These are phyloP conservation scores for Mucuna pruriens DNA, from an alignment of 306 rosid species.

Conservation along the genomic window DNA sequence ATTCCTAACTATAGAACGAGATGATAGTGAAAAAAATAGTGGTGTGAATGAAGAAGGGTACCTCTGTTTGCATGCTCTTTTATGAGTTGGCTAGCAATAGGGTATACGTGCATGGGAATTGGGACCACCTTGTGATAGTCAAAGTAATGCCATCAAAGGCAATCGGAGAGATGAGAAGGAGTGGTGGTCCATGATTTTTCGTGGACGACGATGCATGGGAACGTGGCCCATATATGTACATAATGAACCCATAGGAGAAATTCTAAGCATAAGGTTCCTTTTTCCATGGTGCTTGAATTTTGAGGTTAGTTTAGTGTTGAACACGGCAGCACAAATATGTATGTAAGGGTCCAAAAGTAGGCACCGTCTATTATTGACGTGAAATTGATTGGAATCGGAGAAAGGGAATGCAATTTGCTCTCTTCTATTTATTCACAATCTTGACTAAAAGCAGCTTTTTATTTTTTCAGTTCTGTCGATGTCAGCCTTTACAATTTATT, in stretches of 20 bases:
- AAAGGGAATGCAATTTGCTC: slow-evolving; percentile 43
- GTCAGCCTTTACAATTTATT: neutral
- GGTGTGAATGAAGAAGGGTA: slow-evolving; percentile 38
- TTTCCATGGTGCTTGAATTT: slow-evolving; percentile 51
- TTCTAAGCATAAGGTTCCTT: slow-evolving; percentile 38
- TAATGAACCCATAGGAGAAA: slow-evolving; percentile 25
- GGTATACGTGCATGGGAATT: slow-evolving; percentile 57
- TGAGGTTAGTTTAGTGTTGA: slow-evolving; percentile 58
- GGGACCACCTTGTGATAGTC: slow-evolving; percentile 28
- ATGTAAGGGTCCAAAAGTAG: slow-evolving; percentile 76
- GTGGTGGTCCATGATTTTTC: slow-evolving; percentile 32
- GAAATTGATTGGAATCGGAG: slow-evolving; percentile 41
- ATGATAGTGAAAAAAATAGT: no score
- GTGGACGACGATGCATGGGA: slow-evolving; percentile 39
- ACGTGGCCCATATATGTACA: slow-evolving; percentile 10
- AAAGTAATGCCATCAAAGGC: slow-evolving; percentile 29
- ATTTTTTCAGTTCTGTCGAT: neutral
- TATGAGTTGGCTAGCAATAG: neutral
- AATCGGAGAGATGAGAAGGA: neutral
- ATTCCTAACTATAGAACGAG: no score
- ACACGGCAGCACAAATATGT: slow-evolving; percentile 60
- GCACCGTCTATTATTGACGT: slow-evolving; percentile 85
- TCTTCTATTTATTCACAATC: slow-evolving; percentile 38
- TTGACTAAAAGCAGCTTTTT: slow-evolving; percentile 8
- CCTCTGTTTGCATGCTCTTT: neutral